A percentile compares a stretch with the other conserved stretches of the same genome.
Evolutionary conservation across 257 asterid genomes (phyloP).

Genomic region (Knoxia roxburghii): DNA sequence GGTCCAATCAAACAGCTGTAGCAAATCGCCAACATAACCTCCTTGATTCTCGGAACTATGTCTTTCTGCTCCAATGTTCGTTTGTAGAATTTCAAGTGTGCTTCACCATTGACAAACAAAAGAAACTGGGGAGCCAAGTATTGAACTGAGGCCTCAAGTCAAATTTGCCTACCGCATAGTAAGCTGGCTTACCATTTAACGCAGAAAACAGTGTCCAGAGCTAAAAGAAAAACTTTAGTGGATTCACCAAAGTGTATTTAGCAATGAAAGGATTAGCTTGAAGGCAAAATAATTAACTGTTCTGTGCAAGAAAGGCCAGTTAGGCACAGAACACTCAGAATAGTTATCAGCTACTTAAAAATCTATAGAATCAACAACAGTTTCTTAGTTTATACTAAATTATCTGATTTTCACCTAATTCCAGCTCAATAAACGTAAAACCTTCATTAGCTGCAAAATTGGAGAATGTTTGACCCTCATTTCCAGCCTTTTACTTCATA

Average conservation of each 20-base stretch:
- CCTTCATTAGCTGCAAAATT: not conserved
- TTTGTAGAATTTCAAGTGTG: conserved; percentile 7
- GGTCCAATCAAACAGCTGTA: conserved; percentile 90
- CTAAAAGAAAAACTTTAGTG: not conserved
- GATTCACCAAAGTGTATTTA: not conserved
- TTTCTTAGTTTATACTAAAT: not conserved
- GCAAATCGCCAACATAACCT: conserved; percentile 77
- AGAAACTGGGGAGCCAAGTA: conserved; percentile 6
- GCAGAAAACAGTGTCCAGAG: conserved; percentile 11
- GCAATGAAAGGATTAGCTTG: not conserved
- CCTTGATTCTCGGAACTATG: conserved; percentile 53
- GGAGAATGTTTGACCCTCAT: not conserved
- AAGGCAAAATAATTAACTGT: no score
- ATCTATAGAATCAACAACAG: not conserved
- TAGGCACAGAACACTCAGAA: not conserved
- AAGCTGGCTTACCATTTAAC: conserved; percentile 3
- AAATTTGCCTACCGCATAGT: conserved; percentile 29
- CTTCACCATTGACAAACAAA: conserved; percentile 18
- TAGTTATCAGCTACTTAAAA: not conserved
- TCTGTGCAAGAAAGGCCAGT: not conserved
- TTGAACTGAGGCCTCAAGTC: not conserved
- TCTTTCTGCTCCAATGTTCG: conserved; percentile 63
- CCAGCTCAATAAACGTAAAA: not conserved
- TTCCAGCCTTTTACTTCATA: not conserved
- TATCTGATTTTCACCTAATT: not conserved